Evolutionary conservation across 1,284 basidiomycete genomes (phyloP).

Genomic region (Naganishia sp.): DNA sequence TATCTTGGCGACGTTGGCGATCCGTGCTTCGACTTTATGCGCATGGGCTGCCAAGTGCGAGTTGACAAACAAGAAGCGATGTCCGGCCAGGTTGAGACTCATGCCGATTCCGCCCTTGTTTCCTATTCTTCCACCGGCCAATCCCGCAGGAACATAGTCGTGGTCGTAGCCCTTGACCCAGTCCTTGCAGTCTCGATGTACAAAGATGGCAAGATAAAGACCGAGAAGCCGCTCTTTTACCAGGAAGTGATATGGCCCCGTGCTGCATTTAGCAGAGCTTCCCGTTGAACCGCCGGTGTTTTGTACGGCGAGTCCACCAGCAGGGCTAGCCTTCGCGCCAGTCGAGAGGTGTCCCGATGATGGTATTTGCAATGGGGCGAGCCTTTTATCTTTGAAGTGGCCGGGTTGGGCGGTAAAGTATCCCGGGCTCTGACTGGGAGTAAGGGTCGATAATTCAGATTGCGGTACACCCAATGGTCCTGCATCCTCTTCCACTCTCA

Average conservation of each 20-base stretch:
- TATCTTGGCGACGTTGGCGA: slow-evolving; percentile 57
- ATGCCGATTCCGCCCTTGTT: slow-evolving; percentile 60
- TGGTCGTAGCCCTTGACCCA: slow-evolving; percentile 56
- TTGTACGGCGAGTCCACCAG: neutral
- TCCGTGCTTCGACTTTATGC: slow-evolving; percentile 45
- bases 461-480: neutral
- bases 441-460: neutral
- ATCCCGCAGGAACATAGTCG: slow-evolving; percentile 59
- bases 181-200: slow-evolving; percentile 54
- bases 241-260: slow-evolving; percentile 57
- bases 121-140: slow-evolving; percentile 59
- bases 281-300: neutral
- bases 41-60: slow-evolving; percentile 60
- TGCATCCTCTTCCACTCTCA: neutral
- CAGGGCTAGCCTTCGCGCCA: neutral
- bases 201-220: slow-evolving; percentile 57
- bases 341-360: neutral
- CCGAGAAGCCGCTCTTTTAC: slow-evolving; percentile 61
- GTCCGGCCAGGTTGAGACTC: slow-evolving; percentile 57
- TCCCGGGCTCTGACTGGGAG: neutral
- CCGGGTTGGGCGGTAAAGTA: slow-evolving; percentile 9
- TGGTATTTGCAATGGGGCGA: slow-evolving; percentile 14
- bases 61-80: slow-evolving; percentile 60
- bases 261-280: neutral
- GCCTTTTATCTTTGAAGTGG: slow-evolving; percentile 19